Base-by-base conservation (phyloP, 352 stramenopile genomes). In the Globisporangium lucens region DNA sequence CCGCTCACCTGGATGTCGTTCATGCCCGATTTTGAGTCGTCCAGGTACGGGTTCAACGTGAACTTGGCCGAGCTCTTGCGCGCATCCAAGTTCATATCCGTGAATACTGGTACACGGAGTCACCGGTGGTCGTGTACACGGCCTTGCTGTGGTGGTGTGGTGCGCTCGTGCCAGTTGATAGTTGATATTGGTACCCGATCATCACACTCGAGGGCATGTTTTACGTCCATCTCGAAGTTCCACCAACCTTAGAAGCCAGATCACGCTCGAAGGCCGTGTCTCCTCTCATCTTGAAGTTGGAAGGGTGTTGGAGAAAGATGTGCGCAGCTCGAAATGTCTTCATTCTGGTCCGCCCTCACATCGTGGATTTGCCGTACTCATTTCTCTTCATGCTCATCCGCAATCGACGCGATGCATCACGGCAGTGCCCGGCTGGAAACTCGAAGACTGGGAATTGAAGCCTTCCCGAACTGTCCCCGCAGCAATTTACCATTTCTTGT, bases 401-500 rank as follows among this genome's bases (percentile, higher is more conserved):
- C 17, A n/a, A 24, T 51, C 43, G 43, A 51, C 17, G 17, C 17
- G 17, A 51, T 51, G 6, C 17, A 12, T 51, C 43, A n/a, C 43
- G 43, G 8, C 15, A 51, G 43, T 51, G 43, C 2, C 17, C 43
- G 15, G 7, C 43, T 12, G 43, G 43, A 49, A 51, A 51, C 43
- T 24, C 43, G 43, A 5, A 51, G 43, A 9, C 43, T 51, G 43
- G 43, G 6, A 12, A 24, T 24, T 51, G 43, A 22, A 24, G 17
- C 43, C 43, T 24, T 24, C 43, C 43, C 43, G 12, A 51, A 12
- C 17, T 51, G 15, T 51, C 43, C 22, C 43, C 43, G 43, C 43
- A 51, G 43, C 43, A 24, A 51, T 51, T n/a, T 51, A 24, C 43
- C 43, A 24, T 51, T 51, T 51, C 43, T 51, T 51, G 43, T 51